Percentiles rank a stretch among this genome's conserved stretches.
phyloP scores from a whole-genome alignment of 2,329 filamentous ascomycete species.

The Fusarium sp. region DNA sequence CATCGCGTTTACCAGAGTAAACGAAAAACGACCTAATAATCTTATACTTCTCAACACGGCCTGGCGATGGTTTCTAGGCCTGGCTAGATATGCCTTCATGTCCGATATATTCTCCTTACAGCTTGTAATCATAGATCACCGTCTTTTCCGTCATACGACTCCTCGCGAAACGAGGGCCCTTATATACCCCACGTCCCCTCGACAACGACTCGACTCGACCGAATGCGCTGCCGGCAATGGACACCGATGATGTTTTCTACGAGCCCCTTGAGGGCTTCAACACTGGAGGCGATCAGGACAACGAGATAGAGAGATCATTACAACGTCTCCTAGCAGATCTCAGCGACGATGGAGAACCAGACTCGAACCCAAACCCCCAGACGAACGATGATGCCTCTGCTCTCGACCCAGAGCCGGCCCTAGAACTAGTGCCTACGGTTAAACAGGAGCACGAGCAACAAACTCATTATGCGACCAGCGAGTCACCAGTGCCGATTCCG shows the following conservation, averaged over 20 bases:
- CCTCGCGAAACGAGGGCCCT: not conserved
- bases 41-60: slow-evolving; percentile 1
- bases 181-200: slow-evolving; percentile 14
- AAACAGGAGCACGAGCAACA: not conserved
- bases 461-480: not conserved
- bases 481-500: not conserved
- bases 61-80: slow-evolving; percentile 8
- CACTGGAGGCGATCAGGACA: not conserved
- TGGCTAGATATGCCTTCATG: not conserved
- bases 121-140: not conserved
- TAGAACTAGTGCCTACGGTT: not conserved
- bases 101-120: not conserved
- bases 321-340: slow-evolving; percentile 16
- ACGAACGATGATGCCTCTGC: not conserved
- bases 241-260: slow-evolving; percentile 16
- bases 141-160: not conserved
- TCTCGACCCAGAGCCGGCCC: not conserved
- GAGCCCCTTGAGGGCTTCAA: slow-evolving; percentile 13
- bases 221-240: slow-evolving; percentile 26
- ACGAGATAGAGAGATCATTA: slow-evolving; percentile 18
- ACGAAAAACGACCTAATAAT: slow-evolving; percentile 16
- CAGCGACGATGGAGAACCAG: not conserved
- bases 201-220: slow-evolving; percentile 8
- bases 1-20: slow-evolving; percentile 34
- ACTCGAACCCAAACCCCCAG: not conserved